Base-by-base conservation (phyloP, 2,329 filamentous ascomycete genomes). In the Colletotrichum endophyticum region DNA sequence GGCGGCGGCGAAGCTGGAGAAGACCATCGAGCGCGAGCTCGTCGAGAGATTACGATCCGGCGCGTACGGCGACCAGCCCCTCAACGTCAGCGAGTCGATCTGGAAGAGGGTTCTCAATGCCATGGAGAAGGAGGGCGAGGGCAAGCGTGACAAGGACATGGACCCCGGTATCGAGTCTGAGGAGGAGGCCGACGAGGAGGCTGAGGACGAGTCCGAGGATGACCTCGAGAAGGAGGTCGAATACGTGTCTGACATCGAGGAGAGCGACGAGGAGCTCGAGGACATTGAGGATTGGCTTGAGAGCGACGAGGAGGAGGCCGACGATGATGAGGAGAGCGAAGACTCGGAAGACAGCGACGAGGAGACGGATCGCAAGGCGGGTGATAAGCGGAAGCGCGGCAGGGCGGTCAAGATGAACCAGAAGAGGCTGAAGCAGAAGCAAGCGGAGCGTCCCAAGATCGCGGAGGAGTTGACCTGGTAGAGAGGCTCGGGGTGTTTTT, bases 81-180 rank as follows among this genome's bases (percentile, higher is more conserved):
- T 99, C 79, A 99, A 99, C 83, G 96, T 98, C 68, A 97, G 98
- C 85, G 96, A 98, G 84, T 91, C 92, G 16, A 95, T 99, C 77
- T 99, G 97, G 97, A 98, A 98, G 91, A 98, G 96, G 91, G 97
- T 99, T 9, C 92, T 99, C 80, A 93, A 93, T 77, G 95, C 95
- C 5, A 90, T 99, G 85, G 97, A 99, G 90, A 91, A 94, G 80
- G 94, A 94, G 80, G 96, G 96, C 75, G 93, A 98, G 81, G 96
- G 94, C 61, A 89, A 92, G 78, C 90, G 95, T 71, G 96, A 98
- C 84, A 92, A 96, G 86, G 96, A 99, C 84, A 85, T 97, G 84
- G 96, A 98, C 84, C 93, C 96, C 80, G 96, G 96, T 12, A 92
- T 98, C 78, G 93, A 95, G 79, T 93, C 95, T 44, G 95, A 96